Percentiles rank a stretch among this genome's conserved stretches.
Evolutionary conservation across 352 stramenopile genomes (phyloP).

Genomic region (Phytophthora parvispora): DNA sequence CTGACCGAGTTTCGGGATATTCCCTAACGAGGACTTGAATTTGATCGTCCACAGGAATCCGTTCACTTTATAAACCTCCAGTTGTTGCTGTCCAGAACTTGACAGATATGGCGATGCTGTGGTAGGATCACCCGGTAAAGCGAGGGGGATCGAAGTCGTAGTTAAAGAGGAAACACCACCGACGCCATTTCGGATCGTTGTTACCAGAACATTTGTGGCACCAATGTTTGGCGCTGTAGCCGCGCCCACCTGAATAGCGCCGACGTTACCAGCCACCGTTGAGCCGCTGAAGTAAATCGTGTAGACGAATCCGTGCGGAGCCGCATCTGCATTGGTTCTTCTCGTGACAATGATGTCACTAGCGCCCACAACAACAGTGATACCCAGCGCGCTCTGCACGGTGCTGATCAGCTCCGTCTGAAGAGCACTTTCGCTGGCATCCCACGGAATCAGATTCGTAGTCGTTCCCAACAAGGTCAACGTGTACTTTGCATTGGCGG

Average conservation of each 20-base stretch:
- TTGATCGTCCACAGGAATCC: slow-evolving; percentile 85
- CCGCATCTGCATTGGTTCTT: slow-evolving; percentile 39
- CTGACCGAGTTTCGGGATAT: slow-evolving; percentile 56
- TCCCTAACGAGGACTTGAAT: slow-evolving; percentile 80
- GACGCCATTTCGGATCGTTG: slow-evolving; percentile 41
- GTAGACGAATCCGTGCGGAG: slow-evolving; percentile 73
- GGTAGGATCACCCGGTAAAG: slow-evolving; percentile 24
- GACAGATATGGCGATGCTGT: slow-evolving; percentile 43
- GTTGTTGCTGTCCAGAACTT: slow-evolving; percentile 21
- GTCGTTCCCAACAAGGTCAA: slow-evolving; percentile 21
- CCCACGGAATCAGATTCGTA: slow-evolving; percentile 51
- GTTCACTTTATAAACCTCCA: slow-evolving; percentile 81
- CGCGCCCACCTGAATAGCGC: slow-evolving; percentile 10
- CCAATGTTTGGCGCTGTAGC: slow-evolving; percentile 36
- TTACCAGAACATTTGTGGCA: slow-evolving; percentile 42
- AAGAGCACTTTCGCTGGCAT: slow-evolving; percentile 50
- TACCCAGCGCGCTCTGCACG: background rate
- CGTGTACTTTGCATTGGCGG: background rate
- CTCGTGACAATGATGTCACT: slow-evolving; percentile 67
- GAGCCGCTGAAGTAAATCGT: slow-evolving; percentile 77
- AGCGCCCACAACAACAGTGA: slow-evolving; percentile 6
- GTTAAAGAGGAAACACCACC: slow-evolving; percentile 42
- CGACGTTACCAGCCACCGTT: slow-evolving; percentile 49
- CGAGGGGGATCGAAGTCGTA: slow-evolving; percentile 62
- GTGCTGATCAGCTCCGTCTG: slow-evolving; percentile 29